Conservation (phyloP, 345 rosid species). For the Dipteronia dyeriana region DNA sequence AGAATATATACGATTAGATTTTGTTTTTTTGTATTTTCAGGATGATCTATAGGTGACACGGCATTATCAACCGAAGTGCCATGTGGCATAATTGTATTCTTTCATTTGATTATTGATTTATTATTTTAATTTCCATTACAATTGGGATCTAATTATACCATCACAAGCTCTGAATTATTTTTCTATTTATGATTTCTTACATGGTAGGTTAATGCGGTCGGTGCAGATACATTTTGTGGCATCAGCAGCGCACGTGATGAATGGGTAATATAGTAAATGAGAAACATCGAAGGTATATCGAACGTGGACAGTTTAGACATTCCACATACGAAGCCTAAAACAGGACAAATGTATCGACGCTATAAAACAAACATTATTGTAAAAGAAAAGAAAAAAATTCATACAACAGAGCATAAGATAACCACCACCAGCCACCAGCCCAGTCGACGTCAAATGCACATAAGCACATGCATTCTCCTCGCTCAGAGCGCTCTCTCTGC, state of each 20-base stretch:
- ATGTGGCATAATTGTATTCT: no score
- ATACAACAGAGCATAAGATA: constrained; percentile 11
- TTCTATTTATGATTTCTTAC: no score
- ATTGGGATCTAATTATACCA: no score
- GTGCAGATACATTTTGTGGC: background rate
- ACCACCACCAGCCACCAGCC: background rate
- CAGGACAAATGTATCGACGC: constrained; percentile 4
- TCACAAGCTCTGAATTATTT: no score
- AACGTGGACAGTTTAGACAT: background rate
- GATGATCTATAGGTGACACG: no score
- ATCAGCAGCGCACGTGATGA: background rate
- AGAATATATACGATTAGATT: no score
- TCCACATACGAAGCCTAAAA: no score
- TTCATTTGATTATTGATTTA: no score
- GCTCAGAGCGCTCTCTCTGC: constrained; percentile 24
- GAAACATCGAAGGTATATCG: background rate
- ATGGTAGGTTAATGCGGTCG: no score
- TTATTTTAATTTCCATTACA: no score
- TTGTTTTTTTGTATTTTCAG: no score
- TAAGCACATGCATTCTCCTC: constrained; percentile 26
- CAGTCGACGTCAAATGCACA: background rate
- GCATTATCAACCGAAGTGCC: no score
- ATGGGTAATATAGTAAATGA: background rate
- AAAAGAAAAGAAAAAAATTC: background rate
- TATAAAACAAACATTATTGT: background rate